These are phyloP conservation scores for Fusarium nelsonii DNA, from an alignment of 2,329 filamentous ascomycete genomes.

Conservation along the genomic window DNA sequence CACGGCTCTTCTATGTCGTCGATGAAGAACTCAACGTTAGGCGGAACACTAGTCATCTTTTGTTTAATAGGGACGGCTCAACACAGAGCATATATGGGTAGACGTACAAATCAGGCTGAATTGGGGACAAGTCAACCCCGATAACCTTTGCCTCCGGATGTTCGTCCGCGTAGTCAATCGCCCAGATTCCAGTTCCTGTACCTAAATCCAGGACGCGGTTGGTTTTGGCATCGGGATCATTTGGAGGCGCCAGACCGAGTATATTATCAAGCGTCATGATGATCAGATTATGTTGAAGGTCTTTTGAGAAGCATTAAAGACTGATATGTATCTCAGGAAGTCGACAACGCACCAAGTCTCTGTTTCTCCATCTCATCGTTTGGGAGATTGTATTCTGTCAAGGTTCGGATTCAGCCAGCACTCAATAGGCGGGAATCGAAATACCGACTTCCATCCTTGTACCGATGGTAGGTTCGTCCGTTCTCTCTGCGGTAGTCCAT, in stretches of 20 bases:
- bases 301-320: neutral
- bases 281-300: conserved; percentile 18
- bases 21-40: conserved; percentile 37
- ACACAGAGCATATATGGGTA: neutral
- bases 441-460: conserved; percentile 38
- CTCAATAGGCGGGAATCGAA: fast-evolving
- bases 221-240: neutral
- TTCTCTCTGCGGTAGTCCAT: conserved; percentile 37
- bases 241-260: conserved; percentile 20
- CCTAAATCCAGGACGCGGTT: conserved; percentile 24
- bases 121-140: conserved; percentile 36
- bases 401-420: neutral
- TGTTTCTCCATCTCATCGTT: conserved; percentile 24
- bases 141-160: conserved; percentile 24
- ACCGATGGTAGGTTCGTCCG: conserved; percentile 37
- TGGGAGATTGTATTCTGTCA: conserved; percentile 17
- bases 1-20: conserved; percentile 41
- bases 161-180: conserved; percentile 29
- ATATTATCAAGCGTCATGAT: conserved; percentile 10
- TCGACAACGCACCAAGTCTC: neutral
- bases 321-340: fast-evolving
- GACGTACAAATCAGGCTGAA: conserved; percentile 35
- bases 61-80: too few relatives aligned
- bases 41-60: conserved; percentile 20
- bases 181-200: conserved; percentile 26